phyloP scores from a whole-genome alignment of 805 yeast species.

The Brettanomyces anomalus region DNA sequence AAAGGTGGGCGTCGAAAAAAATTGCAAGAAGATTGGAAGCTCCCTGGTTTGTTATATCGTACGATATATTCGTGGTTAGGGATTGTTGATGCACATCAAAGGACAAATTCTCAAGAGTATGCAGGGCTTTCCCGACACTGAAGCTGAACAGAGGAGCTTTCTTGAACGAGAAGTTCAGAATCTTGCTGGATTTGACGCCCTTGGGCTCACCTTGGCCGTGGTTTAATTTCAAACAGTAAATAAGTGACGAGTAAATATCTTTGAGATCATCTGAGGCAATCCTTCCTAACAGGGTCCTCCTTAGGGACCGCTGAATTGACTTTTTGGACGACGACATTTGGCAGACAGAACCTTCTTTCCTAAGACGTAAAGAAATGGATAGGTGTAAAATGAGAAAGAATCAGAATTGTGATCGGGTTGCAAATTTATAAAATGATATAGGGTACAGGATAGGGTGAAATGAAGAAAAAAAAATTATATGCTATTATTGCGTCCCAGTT shows the following conservation, averaged over 20 bases:
- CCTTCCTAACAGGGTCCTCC: conserved; percentile 42
- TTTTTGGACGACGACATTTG: too few relatives aligned
- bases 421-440: too few relatives aligned
- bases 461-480: too few relatives aligned
- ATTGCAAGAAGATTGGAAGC: conserved; percentile 37
- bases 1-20: conserved; percentile 51
- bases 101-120: conserved; percentile 38
- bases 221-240: conserved; percentile 32
- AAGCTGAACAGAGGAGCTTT: conserved; percentile 43
- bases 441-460: too few relatives aligned
- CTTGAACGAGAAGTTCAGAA: conserved; percentile 1
- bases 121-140: conserved; percentile 40
- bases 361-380: too few relatives aligned
- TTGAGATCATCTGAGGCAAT: conserved; percentile 50
- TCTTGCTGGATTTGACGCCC: conserved; percentile 11
- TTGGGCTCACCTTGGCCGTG: background rate
- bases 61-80: conserved; percentile 42
- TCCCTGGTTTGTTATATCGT: conserved; percentile 39
- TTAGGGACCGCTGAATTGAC: background rate
- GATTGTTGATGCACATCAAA: conserved; percentile 34
- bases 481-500: too few relatives aligned
- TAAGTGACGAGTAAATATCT: conserved; percentile 45
- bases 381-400: too few relatives aligned
- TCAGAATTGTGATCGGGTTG: too few relatives aligned
- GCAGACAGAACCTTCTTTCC: too few relatives aligned